These are phyloP conservation scores for Corynascus novoguineensis DNA, from an alignment of 495 filamentous ascomycete species.

Conservation along the genomic window DNA sequence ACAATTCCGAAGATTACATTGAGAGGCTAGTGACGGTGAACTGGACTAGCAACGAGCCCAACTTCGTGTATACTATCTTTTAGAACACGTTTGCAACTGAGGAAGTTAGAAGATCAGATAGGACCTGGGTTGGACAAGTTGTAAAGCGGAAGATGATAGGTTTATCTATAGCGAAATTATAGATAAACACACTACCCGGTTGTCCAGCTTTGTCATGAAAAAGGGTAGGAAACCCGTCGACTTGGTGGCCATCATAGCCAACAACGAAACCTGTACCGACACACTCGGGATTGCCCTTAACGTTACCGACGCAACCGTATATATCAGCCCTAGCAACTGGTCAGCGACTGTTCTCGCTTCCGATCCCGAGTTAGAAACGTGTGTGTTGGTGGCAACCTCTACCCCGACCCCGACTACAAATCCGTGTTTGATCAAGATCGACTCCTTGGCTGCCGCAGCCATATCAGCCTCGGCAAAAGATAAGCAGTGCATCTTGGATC, in stretches of 20 bases:
- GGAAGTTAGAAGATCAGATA: slow-evolving; percentile 18
- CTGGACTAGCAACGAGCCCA: slow-evolving; percentile 24
- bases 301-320: background rate
- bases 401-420: background rate
- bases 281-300: background rate
- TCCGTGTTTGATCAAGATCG: slow-evolving; percentile 13
- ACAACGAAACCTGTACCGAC: background rate
- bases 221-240: slow-evolving; percentile 22
- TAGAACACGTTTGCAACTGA: slow-evolving; percentile 8
- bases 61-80: slow-evolving; percentile 15
- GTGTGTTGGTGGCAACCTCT: background rate
- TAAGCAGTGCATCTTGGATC: background rate
- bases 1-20: background rate
- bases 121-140: slow-evolving; percentile 17
- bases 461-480: background rate
- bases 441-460: no score
- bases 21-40: slow-evolving; percentile 13
- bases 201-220: slow-evolving; percentile 19
- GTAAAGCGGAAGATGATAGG: slow-evolving; percentile 8
- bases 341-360: no score
- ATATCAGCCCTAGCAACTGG: no score
- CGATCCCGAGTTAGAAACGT: no score
- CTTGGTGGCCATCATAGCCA: slow-evolving; percentile 29
- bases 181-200: background rate
- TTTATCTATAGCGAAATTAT: background rate